These are phyloP conservation scores for Yamadazyma aaseri DNA, from an alignment of 1,139 yeast species.

Conservation along the genomic window DNA sequence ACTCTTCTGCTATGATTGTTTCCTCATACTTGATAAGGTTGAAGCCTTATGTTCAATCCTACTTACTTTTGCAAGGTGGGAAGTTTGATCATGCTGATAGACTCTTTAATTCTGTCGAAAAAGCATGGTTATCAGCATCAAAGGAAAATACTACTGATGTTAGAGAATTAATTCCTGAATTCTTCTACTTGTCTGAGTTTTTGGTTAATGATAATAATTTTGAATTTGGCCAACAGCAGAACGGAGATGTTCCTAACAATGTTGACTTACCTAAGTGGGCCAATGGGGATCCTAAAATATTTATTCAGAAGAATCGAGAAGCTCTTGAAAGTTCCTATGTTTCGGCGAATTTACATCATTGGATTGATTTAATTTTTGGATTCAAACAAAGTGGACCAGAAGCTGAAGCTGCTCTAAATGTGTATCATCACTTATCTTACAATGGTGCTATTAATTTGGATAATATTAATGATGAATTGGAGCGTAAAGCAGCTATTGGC, in stretches of 20 bases:
- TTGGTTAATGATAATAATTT: slow-evolving; percentile 60
- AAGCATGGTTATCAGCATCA: slow-evolving; percentile 80
- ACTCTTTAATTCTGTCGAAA: slow-evolving; percentile 64
- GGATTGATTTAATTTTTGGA: slow-evolving; percentile 87
- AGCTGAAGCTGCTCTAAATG: slow-evolving; percentile 66
- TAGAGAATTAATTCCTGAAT: slow-evolving; percentile 81
- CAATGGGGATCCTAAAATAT: slow-evolving; percentile 65
- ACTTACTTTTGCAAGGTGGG: slow-evolving; percentile 77
- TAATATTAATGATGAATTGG: slow-evolving; percentile 65
- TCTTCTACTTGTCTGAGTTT: slow-evolving; percentile 77
- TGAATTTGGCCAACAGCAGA: slow-evolving; percentile 68
- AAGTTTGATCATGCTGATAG: slow-evolving; percentile 86
- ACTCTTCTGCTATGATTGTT: slow-evolving; percentile 90
- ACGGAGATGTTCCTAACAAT: slow-evolving; percentile 55
- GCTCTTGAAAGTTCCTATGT: slow-evolving; percentile 83
- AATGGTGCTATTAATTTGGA: slow-evolving; percentile 81
- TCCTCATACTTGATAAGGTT: slow-evolving; percentile 72
- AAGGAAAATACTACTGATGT: slow-evolving; percentile 81
- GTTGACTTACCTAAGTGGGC: slow-evolving; percentile 85
- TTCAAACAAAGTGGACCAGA: slow-evolving; percentile 68
- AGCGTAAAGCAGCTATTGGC: slow-evolving; percentile 73
- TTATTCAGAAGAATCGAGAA: slow-evolving; percentile 70
- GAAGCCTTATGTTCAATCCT: slow-evolving; percentile 78
- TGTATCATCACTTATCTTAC: slow-evolving; percentile 78
- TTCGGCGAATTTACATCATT: slow-evolving; percentile 66